A percentile compares a stretch with the other conserved stretches of the same genome.
phyloP scores from a whole-genome alignment of 495 filamentous ascomycete species.

The Penicillium roqueforti region DNA sequence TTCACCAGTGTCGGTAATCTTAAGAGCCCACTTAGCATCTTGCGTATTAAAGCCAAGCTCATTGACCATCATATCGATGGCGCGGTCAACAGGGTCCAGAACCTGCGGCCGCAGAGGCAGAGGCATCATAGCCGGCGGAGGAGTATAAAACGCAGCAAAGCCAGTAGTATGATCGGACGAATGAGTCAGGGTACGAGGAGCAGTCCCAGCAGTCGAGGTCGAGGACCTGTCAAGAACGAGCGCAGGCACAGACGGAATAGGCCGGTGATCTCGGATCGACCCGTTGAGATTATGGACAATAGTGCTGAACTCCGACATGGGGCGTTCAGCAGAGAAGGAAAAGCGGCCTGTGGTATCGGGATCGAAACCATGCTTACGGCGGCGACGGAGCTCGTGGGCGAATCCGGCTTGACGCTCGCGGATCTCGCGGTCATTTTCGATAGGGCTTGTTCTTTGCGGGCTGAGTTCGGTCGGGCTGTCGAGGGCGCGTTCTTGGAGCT shows the following conservation, averaged over 20 bases:
- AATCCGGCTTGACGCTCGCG: constrained; percentile 37
- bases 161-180: not conserved
- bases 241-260: constrained; percentile 16
- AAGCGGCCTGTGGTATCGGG: constrained; percentile 30
- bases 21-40: constrained; percentile 50
- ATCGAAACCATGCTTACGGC: constrained; percentile 13
- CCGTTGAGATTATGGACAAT: constrained; percentile 36
- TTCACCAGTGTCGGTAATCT: constrained; percentile 51
- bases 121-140: constrained; percentile 8
- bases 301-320: constrained; percentile 42
- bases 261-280: not conserved
- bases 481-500: constrained; percentile 38
- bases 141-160: not conserved
- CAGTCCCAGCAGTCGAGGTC: constrained; percentile 11
- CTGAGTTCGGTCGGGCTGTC: not conserved
- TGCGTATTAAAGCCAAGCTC: constrained; percentile 46
- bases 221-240: constrained; percentile 14
- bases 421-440: constrained; percentile 14
- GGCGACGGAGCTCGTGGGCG: constrained; percentile 22
- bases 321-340: constrained; percentile 40
- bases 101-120: constrained; percentile 37
- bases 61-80: constrained; percentile 44
- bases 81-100: constrained; percentile 50
- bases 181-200: constrained; percentile 14
- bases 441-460: constrained; percentile 9